Evolutionary conservation across 75 land plant genomes (phyloP).

Genomic region (Selaginella moellendorffii): DNA sequence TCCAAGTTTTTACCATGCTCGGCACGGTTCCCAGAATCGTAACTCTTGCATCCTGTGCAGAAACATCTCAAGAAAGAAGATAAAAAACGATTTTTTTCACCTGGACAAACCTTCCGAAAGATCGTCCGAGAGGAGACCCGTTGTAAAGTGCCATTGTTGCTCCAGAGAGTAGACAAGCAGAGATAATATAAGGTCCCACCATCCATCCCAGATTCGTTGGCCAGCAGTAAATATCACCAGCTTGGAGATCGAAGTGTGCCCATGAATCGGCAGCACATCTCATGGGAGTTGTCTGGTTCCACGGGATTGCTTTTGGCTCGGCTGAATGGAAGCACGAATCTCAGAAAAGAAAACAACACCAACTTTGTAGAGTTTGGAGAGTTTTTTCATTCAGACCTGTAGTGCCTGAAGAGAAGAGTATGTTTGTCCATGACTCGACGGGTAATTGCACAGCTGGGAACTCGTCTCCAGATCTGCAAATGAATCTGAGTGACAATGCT

Average conservation of each 20-base stretch:
- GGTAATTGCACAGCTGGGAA: slow-evolving; percentile 50
- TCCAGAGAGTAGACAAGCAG: slow-evolving; percentile 46
- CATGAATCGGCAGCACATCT: slow-evolving; percentile 63
- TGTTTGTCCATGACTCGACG: slow-evolving; percentile 38
- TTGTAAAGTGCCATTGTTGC: slow-evolving; percentile 75
- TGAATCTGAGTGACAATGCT: not conserved
- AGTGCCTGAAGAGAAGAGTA: slow-evolving; percentile 92
- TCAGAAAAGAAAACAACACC: not conserved
- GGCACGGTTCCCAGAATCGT: slow-evolving; percentile 83
- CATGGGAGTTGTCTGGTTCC: slow-evolving; percentile 75
- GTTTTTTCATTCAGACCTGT: slow-evolving; percentile 42
- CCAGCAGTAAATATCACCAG: slow-evolving; percentile 69
- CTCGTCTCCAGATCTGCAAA: too few relatives aligned
- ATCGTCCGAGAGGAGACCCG: slow-evolving; percentile 77
- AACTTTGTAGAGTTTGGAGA: not conserved
- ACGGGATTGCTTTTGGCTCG: slow-evolving; percentile 95
- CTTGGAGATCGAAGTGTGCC: slow-evolving; percentile 58
- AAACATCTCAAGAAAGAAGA: not conserved
- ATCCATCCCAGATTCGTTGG: slow-evolving; percentile 98
- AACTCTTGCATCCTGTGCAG: slow-evolving; percentile 66
- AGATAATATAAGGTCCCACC: slow-evolving; percentile 62
- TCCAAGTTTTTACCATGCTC: slow-evolving; percentile 88
- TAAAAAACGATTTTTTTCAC: slow-evolving; percentile 14
- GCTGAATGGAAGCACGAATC: slow-evolving; percentile 26
- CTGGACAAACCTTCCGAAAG: slow-evolving; percentile 92